phyloP scores from a whole-genome alignment of 2,329 filamentous ascomycete species.

The Penicillium sp. region DNA sequence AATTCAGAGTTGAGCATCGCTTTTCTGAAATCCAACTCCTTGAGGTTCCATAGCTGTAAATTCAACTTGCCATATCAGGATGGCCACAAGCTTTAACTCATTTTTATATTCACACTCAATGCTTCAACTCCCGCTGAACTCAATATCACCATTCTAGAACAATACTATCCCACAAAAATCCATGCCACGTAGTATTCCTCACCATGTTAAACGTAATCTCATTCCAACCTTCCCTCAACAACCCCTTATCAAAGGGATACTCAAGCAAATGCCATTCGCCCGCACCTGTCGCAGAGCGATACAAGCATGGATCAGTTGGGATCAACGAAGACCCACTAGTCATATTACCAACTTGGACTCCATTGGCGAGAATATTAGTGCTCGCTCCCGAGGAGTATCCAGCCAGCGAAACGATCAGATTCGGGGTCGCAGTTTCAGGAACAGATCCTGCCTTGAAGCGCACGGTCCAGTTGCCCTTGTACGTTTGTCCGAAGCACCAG shows the following conservation, averaged over 20 bases:
- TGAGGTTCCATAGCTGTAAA: neutral
- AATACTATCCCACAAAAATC: slow-evolving; percentile 50
- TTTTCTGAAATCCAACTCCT: too few species aligned
- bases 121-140: neutral
- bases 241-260: slow-evolving; percentile 38
- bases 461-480: slow-evolving; percentile 43
- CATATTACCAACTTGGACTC: slow-evolving; percentile 46
- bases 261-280: slow-evolving; percentile 56
- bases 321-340: slow-evolving; percentile 39
- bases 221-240: slow-evolving; percentile 41
- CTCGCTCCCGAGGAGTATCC: slow-evolving; percentile 51
- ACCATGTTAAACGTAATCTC: slow-evolving; percentile 44
- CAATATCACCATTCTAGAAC: slow-evolving; percentile 37
- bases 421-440: slow-evolving; percentile 31
- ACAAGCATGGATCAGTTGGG: slow-evolving; percentile 52
- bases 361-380: slow-evolving; percentile 49
- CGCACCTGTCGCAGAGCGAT: slow-evolving; percentile 52
- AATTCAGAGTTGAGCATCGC: neutral
- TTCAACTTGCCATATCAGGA: neutral
- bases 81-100: neutral
- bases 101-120: neutral
- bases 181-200: slow-evolving; percentile 43
- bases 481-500: slow-evolving; percentile 56
- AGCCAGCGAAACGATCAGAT: slow-evolving; percentile 50
- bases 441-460: slow-evolving; percentile 28